Conservation (phyloP, 208 protist species). For the Trypanosoma rangeli region DNA sequence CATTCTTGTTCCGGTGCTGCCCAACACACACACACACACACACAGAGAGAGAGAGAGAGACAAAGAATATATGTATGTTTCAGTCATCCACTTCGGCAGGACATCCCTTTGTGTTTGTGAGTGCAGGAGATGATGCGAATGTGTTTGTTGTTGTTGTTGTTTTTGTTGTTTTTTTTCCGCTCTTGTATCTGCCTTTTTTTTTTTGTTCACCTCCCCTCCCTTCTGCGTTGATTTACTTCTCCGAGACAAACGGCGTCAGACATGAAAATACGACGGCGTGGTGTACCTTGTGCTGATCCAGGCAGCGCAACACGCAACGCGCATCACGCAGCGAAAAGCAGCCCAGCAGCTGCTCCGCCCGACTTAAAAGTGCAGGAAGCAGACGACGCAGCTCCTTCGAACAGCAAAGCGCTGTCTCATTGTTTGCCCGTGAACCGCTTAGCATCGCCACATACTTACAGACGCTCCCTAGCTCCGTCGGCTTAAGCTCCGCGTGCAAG, state of each 20-base stretch:
- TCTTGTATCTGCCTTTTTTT: neutral
- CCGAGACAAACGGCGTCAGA: constrained; percentile 50
- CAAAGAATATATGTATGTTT: neutral
- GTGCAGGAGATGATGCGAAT: no score
- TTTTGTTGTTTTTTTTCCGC: neutral
- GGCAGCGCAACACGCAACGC: constrained; percentile 71
- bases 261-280: constrained; percentile 83
- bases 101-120: no score
- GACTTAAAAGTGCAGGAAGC: constrained; percentile 54
- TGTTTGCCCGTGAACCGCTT: constrained; percentile 33
- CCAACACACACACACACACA: neutral
- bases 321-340: constrained; percentile 72
- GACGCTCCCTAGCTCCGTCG: constrained; percentile 51
- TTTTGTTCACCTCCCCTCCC: neutral
- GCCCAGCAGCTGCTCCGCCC: constrained; percentile 61
- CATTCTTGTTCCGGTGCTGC: neutral
- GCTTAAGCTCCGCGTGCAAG: constrained; percentile 39
- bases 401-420: constrained; percentile 47
- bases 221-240: constrained; percentile 13
- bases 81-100: no score
- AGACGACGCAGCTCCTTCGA: constrained; percentile 58
- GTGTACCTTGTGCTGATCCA: constrained; percentile 68
- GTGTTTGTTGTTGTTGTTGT: no score
- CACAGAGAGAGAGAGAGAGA: neutral
- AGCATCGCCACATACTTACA: constrained; percentile 81